Evolutionary conservation across 768 basidiomycete genomes (phyloP), one percentile per base, ranked within the genome.

Genomic region (Hydnum rufescens): DNA sequence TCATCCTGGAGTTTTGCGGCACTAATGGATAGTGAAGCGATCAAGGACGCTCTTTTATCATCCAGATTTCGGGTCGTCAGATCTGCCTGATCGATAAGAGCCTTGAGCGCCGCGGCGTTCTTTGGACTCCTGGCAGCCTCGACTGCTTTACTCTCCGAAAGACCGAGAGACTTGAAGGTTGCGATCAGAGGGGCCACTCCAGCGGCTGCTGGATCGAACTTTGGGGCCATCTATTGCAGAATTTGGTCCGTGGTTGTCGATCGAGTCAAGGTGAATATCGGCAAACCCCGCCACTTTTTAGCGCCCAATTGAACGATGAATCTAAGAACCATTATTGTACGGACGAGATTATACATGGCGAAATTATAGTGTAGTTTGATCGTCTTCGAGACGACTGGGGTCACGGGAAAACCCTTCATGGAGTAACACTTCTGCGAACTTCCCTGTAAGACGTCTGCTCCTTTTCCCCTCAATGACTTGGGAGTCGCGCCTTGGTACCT

Each of bases 111-210:
- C 3, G 71, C 63, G 3, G 86, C 82, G 60, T 75, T 76, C 69
- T 87, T 93, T 3, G 80, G 69, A 54, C 74, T 82, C 63, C 88
- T 85, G 32, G 78, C 76, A 3, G 84, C 82, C 60, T 95, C 88
- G 5, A 73, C 72, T 1, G 90, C 84, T 63, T 88, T 86, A 51
- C 80, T 67, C 54, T 76, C 71, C 39, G 79, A 69, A 42, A 95
- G 69, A 25, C 85, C 86, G 53, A 89, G 79, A 32, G 78, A 74
- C 62, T 78, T 74, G 70, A 92, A 89, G 32, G 82, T 69, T 29
- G 64, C 60, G 54, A 73, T 61, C 51, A 73, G 66, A 28, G 66
- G 64, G 13, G 63, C 61, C 32, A 67, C 66, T 23, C 67, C 68
- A 3, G 71, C 65, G 23, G 63, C 60, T 6, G 60, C 63, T 13